These are phyloP conservation scores for Olyra latifolia DNA, from an alignment of 176 grass and related monocot species.

Conservation along the genomic window DNA sequence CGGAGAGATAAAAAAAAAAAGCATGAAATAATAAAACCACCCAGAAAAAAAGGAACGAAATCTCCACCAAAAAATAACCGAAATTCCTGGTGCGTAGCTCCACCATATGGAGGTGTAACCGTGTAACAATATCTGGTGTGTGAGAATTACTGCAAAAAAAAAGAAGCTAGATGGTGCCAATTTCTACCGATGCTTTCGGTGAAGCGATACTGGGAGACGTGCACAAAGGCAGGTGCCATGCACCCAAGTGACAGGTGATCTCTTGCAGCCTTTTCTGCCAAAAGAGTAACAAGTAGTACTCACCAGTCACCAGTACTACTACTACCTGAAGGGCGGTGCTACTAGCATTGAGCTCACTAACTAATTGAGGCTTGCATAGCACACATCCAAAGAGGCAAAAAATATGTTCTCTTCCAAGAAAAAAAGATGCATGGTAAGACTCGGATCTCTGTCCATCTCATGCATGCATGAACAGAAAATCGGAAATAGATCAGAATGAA, in stretches of 20 bases:
- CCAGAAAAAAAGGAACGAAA: neutral
- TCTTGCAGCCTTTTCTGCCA: conserved; percentile 35
- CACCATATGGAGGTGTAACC: neutral
- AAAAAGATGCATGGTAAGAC: neutral
- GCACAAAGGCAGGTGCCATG: conserved; percentile 38
- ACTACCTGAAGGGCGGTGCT: neutral
- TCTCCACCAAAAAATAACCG: too few species aligned
- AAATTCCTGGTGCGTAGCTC: neutral
- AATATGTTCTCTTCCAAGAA: neutral
- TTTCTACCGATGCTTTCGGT: neutral
- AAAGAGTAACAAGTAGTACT: too few species aligned
- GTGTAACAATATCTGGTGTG: neutral
- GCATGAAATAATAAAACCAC: conserved; percentile 36
- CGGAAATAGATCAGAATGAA: conserved; percentile 23
- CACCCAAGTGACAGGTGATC: conserved; percentile 20
- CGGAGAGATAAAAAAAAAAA: neutral
- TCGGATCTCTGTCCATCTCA: neutral
- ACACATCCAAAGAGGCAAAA: neutral
- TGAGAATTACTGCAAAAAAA: neutral
- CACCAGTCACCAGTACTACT: too few species aligned
- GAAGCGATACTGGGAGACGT: too few species aligned
- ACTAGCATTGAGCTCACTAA: neutral
- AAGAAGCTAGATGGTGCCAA: conserved; percentile 1
- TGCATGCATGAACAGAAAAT: neutral
- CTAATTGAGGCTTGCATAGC: neutral